These are phyloP conservation scores for Eimeria sp. DNA, from an alignment of 169 alveolate genomes.

Conservation along the genomic window DNA sequence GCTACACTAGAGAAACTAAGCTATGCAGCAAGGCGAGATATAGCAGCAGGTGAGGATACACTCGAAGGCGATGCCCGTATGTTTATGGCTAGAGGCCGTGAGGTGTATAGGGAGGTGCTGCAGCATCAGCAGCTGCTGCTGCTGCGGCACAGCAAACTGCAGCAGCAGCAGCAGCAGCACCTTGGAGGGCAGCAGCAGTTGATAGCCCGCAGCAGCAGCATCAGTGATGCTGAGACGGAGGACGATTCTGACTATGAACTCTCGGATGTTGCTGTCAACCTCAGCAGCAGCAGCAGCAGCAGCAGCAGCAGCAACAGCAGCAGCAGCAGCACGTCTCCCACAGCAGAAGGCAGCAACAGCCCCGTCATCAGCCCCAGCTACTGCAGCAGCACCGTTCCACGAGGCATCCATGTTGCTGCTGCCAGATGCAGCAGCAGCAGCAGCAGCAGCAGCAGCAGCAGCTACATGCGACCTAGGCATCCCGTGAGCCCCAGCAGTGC, in stretches of 20 bases:
- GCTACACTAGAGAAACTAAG: constrained; percentile 1
- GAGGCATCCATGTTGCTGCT: background rate
- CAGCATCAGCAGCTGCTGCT: constrained; percentile 44
- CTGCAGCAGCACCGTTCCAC: constrained; percentile 42
- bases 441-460: constrained; percentile 42
- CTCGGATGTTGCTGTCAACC: constrained; percentile 34
- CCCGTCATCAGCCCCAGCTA: background rate
- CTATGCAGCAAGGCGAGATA: background rate
- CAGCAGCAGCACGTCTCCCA: constrained; percentile 8
- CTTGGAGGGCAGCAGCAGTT: constrained; percentile 12
- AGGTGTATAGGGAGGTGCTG: constrained; percentile 70
- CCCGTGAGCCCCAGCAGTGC: background rate
- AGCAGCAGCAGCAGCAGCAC: constrained; percentile 46
- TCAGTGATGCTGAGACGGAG: constrained; percentile 29
- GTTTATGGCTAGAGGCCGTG: constrained; percentile 21
- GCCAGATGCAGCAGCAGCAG: constrained; percentile 38
- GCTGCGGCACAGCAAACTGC: constrained; percentile 39
- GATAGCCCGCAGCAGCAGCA: constrained; percentile 25
- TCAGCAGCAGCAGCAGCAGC: constrained; percentile 54
- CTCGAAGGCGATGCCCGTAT: background rate
- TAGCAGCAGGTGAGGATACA: background rate
- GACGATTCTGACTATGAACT: constrained; percentile 22
- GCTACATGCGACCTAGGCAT: constrained; percentile 2
- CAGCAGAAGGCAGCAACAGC: background rate
- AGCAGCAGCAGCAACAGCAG: constrained; percentile 28